phyloP scores from a whole-genome alignment of 108 stramenopile species.

The Skeletonema grethae region DNA sequence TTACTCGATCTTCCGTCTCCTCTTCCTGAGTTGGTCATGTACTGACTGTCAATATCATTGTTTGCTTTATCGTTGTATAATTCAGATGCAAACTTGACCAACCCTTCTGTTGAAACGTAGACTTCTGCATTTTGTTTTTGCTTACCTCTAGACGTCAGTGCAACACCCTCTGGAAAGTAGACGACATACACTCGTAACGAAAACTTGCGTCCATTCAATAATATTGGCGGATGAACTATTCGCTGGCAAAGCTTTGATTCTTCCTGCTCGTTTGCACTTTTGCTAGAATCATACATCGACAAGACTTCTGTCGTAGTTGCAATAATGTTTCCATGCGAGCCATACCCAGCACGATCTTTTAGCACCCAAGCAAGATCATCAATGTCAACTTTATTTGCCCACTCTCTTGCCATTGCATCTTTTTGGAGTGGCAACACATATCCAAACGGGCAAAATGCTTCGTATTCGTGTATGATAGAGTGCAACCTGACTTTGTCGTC shows the following conservation, averaged over 20 bases:
- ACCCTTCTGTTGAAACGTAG: constrained; percentile 56
- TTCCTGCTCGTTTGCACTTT: background rate
- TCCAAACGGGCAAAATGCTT: constrained; percentile 48
- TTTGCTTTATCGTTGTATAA: constrained; percentile 11
- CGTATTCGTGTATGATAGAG: constrained; percentile 27
- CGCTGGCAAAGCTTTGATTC: constrained; percentile 57
- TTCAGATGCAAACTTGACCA: constrained; percentile 68
- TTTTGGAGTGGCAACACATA: constrained; percentile 40
- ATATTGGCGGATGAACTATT: constrained; percentile 64
- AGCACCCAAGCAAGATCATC: constrained; percentile 48
- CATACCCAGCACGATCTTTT: constrained; percentile 77
- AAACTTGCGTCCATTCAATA: constrained; percentile 63
- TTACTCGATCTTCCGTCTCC: constrained; percentile 42
- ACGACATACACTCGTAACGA: constrained; percentile 76
- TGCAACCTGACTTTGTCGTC: constrained; percentile 76
- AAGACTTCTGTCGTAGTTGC: constrained; percentile 35
- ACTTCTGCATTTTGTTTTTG: constrained; percentile 20
- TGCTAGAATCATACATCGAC: background rate
- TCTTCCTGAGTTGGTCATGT: constrained; percentile 84
- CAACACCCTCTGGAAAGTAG: constrained; percentile 44
- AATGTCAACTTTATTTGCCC: constrained; percentile 5
- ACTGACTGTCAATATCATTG: constrained; percentile 29
- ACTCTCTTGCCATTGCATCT: constrained; percentile 14
- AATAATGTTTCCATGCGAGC: constrained; percentile 74
- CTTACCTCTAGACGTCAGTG: constrained; percentile 7